Base-by-base conservation (phyloP, 495 filamentous ascomycete genomes). In the Aspergillus diversus region DNA sequence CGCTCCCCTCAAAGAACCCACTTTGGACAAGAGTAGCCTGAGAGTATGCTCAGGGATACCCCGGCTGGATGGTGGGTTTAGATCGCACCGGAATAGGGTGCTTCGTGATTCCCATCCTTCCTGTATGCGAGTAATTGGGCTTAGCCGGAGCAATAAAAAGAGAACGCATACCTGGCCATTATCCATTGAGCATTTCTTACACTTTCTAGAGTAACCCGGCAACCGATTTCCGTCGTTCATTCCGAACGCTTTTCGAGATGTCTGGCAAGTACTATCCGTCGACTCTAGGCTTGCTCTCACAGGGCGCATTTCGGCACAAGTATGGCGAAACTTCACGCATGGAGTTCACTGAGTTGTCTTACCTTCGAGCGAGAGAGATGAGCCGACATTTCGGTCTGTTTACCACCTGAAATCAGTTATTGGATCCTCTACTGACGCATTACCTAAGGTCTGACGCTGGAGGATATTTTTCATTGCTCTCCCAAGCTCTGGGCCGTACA, bases 401-500 rank as follows among this genome's bases (percentile, higher is more conserved):
- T 12, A 8, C 11, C 39, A 43, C 4, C 11, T 43, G 7, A 43
- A n/a, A 3, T 9, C 39, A 43, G 39, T 43, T 12, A n/a, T 9
- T 4, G 7, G 39, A 43, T 43, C 39, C 39, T 12, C 0, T 4
- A n/a, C 39, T 43, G n/a, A 43, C n/a, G 6, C 3, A 12, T 7
- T 43, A 43, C 48, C 47, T 50, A 57, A 60, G 46, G 13, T 11
- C 21, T 60, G 17, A 52, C 57, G 15, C 27, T 51, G 15, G 47
- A 48, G 15, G 57, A 60, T 60, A 33, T 60, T 12, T 33, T 37
- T 16, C 37, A 12, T 33, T 35, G 33, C 27, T 48, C 35, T 8
- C 57, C 57, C 5, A 54, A 63, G 9, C 69, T 71, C 31, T 71
- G 67, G 63, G 53, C 60, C n/a, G 7, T 73, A 15, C 65, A 71